Evolutionary conservation across 106 monocot species (phyloP).

Genomic region (Iris macrosiphon): DNA sequence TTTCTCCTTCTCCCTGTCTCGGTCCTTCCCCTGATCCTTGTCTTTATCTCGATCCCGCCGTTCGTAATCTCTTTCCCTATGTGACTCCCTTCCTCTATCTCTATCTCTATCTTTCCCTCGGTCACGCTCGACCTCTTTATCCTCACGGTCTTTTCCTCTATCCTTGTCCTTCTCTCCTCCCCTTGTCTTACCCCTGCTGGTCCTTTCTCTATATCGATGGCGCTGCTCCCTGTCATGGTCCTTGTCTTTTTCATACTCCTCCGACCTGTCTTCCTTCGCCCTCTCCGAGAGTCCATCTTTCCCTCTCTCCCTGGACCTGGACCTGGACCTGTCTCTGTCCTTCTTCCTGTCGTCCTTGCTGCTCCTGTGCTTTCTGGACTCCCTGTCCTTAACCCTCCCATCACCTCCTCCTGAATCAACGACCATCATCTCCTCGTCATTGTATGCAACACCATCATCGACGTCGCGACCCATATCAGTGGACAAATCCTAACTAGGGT

Average conservation of each 20-base stretch:
- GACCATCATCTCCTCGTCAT: background rate
- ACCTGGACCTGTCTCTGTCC: conserved; percentile 21
- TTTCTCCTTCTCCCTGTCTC: conserved; percentile 32
- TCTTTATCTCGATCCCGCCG: conserved; percentile 18
- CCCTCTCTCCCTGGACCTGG: conserved; percentile 14
- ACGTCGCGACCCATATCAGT: conserved; percentile 3
- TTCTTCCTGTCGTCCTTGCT: conserved; percentile 11
- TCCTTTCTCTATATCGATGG: conserved; percentile 12
- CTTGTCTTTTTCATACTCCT: conserved; percentile 10
- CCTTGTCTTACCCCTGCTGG: conserved; percentile 10
- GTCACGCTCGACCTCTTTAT: conserved; percentile 18
- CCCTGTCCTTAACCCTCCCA: conserved; percentile 7
- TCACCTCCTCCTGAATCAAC: background rate
- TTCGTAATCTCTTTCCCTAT: conserved; percentile 21
- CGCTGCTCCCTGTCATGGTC: conserved; percentile 14
- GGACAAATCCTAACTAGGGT: no score
- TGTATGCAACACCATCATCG: background rate
- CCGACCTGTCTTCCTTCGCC: conserved; percentile 11
- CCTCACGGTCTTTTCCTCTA: conserved; percentile 19
- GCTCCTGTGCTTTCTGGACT: conserved; percentile 32
- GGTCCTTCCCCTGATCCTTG: conserved; percentile 7
- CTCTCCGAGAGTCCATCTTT: conserved; percentile 4
- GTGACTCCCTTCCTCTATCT: conserved; percentile 29
- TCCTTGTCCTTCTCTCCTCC: conserved; percentile 26
- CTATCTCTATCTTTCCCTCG: conserved; percentile 23